Base-by-base conservation (phyloP, 176 grass and related monocot genomes). In the Carex parvula region DNA sequence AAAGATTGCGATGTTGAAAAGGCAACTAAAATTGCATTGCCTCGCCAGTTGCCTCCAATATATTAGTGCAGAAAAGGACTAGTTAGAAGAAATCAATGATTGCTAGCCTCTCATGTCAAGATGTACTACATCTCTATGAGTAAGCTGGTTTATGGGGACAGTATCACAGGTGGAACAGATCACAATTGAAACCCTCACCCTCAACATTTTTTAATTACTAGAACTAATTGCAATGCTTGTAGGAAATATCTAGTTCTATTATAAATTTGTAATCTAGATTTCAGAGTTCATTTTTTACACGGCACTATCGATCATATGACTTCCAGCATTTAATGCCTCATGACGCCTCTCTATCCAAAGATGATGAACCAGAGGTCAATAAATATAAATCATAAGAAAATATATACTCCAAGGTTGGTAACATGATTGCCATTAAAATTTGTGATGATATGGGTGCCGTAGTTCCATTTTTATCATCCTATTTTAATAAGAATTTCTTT, bases 1-100 rank as follows among this genome's bases (percentile, higher is more conserved):
- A 62, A 61, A 16, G 22, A 76, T 59, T 62, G 37, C 32, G 67
- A 84, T 66, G n/a, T 82, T 66, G 80, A 82, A 82, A n/a, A 64
- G 3, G 35, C 18, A 63, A 64, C 56, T 15, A 12, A 10, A 60
- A n/a, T 16, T 82, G 53, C n/a, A 46, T 17, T 48, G 18, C 6
- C 37, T 14, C 18, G 2, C 2, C 11, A 26, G 26, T 26, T 0
- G 26, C 26, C 29, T 42, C 9, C 69, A 65, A 18, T 41, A 41
- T 12, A 53, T 75, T 53, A 75, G 4, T 29, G 44, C 21, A 54
- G 9, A 65, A 60, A 82, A 66, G 42, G 37, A 82, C 80, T 29
- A 30, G 57, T 22, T 41, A 41, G 9, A 60, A 80, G 3, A 81
- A 62, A 81, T 81, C 29, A 81, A 60, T 62, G 56, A 81, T 81